phyloP scores from a whole-genome alignment of 495 filamentous ascomycete genomes.

The Apodospora peruviana region DNA sequence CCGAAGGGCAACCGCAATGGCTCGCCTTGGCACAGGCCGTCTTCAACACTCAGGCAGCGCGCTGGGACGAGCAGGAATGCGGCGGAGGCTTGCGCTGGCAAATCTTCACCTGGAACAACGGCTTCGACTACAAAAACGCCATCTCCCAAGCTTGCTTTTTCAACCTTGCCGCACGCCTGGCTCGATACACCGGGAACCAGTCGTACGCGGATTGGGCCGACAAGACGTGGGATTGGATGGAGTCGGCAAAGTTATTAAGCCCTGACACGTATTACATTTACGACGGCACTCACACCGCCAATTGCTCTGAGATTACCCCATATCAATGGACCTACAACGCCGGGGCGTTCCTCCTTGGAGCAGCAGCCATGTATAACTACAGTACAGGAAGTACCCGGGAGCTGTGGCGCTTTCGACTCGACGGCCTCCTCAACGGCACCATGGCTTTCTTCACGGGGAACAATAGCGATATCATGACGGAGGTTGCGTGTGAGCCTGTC shows the following conservation, averaged over 20 bases:
- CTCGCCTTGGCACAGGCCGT: slow-evolving; percentile 72
- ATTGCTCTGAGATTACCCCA: slow-evolving; percentile 42
- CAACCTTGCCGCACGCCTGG: slow-evolving; percentile 64
- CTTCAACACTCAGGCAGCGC: slow-evolving; percentile 65
- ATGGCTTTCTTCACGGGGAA: slow-evolving; percentile 48
- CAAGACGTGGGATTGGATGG: slow-evolving; percentile 65
- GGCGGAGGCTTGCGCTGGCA: slow-evolving; percentile 79
- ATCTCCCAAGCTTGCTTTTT: slow-evolving; percentile 68
- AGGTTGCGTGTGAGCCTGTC: slow-evolving; percentile 66
- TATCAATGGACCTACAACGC: slow-evolving; percentile 69
- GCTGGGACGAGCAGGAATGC: slow-evolving; percentile 65
- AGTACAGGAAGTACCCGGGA: slow-evolving; percentile 39
- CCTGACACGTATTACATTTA: slow-evolving; percentile 45
- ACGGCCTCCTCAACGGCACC: slow-evolving; percentile 46
- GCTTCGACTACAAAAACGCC: slow-evolving; percentile 73
- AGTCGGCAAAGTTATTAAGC: slow-evolving; percentile 41
- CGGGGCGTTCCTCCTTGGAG: slow-evolving; percentile 64
- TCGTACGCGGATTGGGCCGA: slow-evolving; percentile 69
- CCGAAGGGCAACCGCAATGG: slow-evolving; percentile 59
- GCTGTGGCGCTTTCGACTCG: slow-evolving; percentile 47
- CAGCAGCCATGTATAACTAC: slow-evolving; percentile 64
- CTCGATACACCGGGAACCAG: slow-evolving; percentile 62
- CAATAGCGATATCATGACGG: slow-evolving; percentile 52
- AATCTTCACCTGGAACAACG: slow-evolving; percentile 72
- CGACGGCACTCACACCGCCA: slow-evolving; percentile 50